Conservation (phyloP, 2,329 filamentous ascomycete species). For the Fusarium sulawesiense region DNA sequence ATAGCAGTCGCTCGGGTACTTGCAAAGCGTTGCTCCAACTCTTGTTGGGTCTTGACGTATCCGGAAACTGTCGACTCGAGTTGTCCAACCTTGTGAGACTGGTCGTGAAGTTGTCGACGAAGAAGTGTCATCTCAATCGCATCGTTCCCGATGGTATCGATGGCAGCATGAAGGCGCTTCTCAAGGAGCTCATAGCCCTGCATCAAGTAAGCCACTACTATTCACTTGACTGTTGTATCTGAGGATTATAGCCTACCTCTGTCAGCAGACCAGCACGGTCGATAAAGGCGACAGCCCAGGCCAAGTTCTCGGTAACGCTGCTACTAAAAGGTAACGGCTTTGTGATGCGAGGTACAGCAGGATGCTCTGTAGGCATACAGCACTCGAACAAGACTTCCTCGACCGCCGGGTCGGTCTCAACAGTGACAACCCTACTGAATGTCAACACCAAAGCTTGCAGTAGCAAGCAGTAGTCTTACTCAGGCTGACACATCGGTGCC, state of each 20-base stretch:
- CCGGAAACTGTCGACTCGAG: background rate
- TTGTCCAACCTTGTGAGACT: background rate
- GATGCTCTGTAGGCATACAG: background rate
- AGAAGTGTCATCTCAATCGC: conserved; percentile 8
- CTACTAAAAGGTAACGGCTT: background rate
- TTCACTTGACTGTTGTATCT: background rate
- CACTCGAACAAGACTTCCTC: background rate
- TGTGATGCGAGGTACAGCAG: background rate
- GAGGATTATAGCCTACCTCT: background rate
- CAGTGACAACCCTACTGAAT: background rate
- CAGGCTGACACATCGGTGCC: background rate
- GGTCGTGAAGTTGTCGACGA: background rate
- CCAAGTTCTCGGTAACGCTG: background rate
- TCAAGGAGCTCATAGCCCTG: background rate
- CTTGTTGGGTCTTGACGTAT: background rate
- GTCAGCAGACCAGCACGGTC: background rate
- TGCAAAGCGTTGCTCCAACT: background rate
- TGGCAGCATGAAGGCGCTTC: background rate
- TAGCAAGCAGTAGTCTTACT: background rate
- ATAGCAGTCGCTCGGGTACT: background rate
- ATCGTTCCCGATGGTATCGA: conserved; percentile 5
- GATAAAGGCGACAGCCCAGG: conserved; percentile 9
- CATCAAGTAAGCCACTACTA: fast-evolving
- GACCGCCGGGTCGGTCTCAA: background rate
- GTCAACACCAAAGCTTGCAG: background rate